A percentile compares a stretch with the other conserved stretches of the same genome.
Conservation (phyloP, 2,329 filamentous ascomycete genomes). For the Pseudogymnoascus sp. region DNA sequence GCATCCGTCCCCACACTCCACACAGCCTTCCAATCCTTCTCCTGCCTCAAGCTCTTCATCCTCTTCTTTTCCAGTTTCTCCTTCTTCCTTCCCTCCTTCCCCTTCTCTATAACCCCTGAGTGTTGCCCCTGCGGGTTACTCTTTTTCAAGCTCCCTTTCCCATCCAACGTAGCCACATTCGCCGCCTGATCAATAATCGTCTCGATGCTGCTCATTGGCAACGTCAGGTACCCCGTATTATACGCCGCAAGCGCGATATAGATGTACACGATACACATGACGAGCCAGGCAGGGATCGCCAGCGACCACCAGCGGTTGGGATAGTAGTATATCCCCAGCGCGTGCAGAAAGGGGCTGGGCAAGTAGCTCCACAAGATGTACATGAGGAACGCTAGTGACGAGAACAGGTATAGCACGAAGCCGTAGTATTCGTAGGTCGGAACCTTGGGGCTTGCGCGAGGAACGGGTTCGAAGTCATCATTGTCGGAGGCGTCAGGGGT, state of each 20-base stretch:
- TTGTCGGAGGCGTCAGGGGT: constrained; percentile 89
- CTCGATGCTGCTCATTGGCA: constrained; percentile 71
- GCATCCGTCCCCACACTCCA: constrained; percentile 95
- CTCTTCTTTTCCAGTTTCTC: constrained; percentile 29
- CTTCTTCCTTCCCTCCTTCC: constrained; percentile 30
- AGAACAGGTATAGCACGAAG: constrained; percentile 91
- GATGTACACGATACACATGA: constrained; percentile 83
- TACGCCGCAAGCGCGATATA: constrained; percentile 88
- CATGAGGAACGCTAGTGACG: constrained; percentile 67
- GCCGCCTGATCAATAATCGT: constrained; percentile 87
- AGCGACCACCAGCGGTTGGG: constrained; percentile 97
- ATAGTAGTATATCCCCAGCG: constrained; percentile 91
- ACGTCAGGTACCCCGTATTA: constrained; percentile 81
- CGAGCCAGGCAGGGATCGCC: constrained; percentile 81
- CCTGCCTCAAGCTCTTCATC: constrained; percentile 26
- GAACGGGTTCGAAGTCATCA: constrained; percentile 64
- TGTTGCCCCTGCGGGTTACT: constrained; percentile 21
- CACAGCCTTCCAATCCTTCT: constrained; percentile 64
- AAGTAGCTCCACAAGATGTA: constrained; percentile 73
- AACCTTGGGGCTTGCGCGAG: constrained; percentile 81
- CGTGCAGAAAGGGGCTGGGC: constrained; percentile 83
- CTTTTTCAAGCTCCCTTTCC: constrained; percentile 46
- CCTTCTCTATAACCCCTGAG: constrained; percentile 30
- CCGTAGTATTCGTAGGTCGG: constrained; percentile 99
- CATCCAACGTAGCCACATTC: constrained; percentile 74